phyloP scores from a whole-genome alignment of 441 rosid genomes.

The Corymbia calophylla region DNA sequence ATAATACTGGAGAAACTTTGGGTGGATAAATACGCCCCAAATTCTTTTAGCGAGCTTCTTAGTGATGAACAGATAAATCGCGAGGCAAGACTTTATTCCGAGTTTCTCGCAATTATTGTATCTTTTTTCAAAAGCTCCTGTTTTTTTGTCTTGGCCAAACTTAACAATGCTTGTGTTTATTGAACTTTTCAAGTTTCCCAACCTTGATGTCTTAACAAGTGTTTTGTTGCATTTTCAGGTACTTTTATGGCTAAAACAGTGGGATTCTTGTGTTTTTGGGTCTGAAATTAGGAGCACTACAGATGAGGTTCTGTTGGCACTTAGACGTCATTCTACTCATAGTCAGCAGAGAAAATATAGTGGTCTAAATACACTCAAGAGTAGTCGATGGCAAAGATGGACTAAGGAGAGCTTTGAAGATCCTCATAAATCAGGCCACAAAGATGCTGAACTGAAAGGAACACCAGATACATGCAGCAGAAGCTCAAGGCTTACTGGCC shows the following conservation, averaged over 20 bases:
- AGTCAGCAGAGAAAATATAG: conserved; percentile 45
- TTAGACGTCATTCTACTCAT: conserved; percentile 78
- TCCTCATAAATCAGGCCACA: conserved; percentile 24
- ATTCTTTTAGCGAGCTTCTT: conserved; percentile 93
- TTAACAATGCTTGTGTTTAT: conserved; percentile 2
- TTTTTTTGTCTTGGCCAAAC: neutral
- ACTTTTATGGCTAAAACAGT: conserved; percentile 94
- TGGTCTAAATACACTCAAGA: conserved; percentile 44
- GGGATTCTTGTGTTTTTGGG: conserved; percentile 98
- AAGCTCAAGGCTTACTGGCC: conserved; percentile 57
- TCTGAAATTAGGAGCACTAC: conserved; percentile 92
- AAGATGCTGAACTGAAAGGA: conserved; percentile 29
- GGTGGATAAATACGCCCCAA: conserved; percentile 97
- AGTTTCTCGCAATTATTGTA: neutral
- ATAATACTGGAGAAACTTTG: conserved; percentile 65
- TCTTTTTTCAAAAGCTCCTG: neutral
- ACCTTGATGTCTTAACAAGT: conserved; percentile 2
- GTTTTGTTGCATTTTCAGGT: conserved; percentile 42
- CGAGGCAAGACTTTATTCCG: conserved; percentile 40
- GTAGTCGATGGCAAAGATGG: conserved; percentile 42
- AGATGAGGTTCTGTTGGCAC: conserved; percentile 83
- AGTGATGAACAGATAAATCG: conserved; percentile 99
- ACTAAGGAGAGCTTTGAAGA: conserved; percentile 33
- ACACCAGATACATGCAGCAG: conserved; percentile 38
- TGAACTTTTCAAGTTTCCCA: neutral